phyloP scores from a whole-genome alignment of 2,329 filamentous ascomycete species.

The Lachnellula hyalina region DNA sequence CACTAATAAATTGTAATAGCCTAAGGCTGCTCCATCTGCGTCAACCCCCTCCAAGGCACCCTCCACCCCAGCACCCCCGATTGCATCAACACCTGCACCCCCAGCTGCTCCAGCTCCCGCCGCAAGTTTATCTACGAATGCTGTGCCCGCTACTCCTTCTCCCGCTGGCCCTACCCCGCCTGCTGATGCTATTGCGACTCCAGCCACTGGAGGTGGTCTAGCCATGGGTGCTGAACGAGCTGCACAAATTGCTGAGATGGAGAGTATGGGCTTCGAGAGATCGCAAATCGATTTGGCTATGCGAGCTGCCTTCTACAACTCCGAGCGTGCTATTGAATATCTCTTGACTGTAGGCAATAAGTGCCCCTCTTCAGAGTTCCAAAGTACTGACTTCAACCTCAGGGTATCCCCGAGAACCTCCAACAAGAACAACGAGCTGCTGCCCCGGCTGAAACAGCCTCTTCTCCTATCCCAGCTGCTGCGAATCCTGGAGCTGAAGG shows the following conservation, averaged over 20 bases:
- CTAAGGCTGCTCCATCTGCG: conserved; percentile 56
- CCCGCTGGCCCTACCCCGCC: conserved; percentile 44
- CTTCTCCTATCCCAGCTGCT: conserved; percentile 40
- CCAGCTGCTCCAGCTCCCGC: conserved; percentile 59
- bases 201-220: conserved; percentile 63
- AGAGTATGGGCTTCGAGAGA: conserved; percentile 92
- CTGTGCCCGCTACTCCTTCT: conserved; percentile 44
- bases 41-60: conserved; percentile 49
- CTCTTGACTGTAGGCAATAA: conserved; percentile 66
- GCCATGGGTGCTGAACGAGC: conserved; percentile 79
- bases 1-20: conserved; percentile 42
- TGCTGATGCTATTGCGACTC: conserved; percentile 40
- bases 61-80: conserved; percentile 58
- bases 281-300: conserved; percentile 87
- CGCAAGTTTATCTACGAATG: conserved; percentile 43
- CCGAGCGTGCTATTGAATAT: conserved; percentile 95
- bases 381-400: conserved; percentile 10
- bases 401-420: conserved; percentile 88
- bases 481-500: conserved; percentile 47
- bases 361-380: neutral
- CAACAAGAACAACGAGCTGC: conserved; percentile 60
- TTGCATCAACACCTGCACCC: conserved; percentile 50
- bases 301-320: conserved; percentile 95
- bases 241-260: conserved; percentile 84
- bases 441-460: conserved; percentile 35